phyloP scores from a whole-genome alignment of 2,329 filamentous ascomycete species.

The Neonectria coccinea region DNA sequence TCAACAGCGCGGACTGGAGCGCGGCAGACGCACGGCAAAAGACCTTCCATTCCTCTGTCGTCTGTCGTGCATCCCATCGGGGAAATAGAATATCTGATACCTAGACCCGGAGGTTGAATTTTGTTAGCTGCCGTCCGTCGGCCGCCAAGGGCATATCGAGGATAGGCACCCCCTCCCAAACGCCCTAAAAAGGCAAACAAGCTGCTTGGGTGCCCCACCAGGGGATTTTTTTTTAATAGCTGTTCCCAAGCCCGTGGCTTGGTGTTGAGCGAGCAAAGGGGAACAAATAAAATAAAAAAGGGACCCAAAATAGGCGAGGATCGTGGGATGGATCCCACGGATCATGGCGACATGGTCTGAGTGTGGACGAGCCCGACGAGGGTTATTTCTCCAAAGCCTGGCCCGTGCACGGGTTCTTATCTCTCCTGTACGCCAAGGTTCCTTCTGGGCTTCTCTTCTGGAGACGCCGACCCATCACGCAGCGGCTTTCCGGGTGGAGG shows the following conservation, averaged over 20 bases:
- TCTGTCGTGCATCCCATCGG: background rate
- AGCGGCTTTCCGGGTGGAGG: background rate
- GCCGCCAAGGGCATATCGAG: conserved; percentile 2
- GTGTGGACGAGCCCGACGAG: conserved; percentile 25
- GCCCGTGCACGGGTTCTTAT: conserved; percentile 38
- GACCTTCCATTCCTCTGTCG: background rate
- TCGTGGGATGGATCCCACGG: conserved; percentile 26
- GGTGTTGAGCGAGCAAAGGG: conserved; percentile 9
- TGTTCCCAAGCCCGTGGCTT: too few species aligned
- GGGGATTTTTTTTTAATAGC: background rate
- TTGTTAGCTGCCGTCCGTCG: conserved; percentile 29
- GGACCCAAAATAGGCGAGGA: conserved; percentile 19
- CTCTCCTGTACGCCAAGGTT: conserved; percentile 24
- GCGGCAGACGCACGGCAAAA: background rate
- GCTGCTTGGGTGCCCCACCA: conserved; percentile 25
- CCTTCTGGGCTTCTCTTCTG: background rate
- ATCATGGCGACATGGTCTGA: conserved; percentile 25
- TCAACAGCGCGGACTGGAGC: background rate
- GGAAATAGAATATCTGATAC: background rate
- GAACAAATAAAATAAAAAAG: conserved; percentile 10
- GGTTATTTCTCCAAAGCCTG: conserved; percentile 19
- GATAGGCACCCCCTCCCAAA: background rate
- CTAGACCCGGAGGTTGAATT: background rate
- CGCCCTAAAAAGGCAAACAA: background rate
- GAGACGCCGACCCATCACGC: conserved; percentile 6